Evolutionary conservation across 768 basidiomycete genomes (phyloP), one percentile per base, ranked within the genome.

Genomic region (Hysterangium stoloniferum): DNA sequence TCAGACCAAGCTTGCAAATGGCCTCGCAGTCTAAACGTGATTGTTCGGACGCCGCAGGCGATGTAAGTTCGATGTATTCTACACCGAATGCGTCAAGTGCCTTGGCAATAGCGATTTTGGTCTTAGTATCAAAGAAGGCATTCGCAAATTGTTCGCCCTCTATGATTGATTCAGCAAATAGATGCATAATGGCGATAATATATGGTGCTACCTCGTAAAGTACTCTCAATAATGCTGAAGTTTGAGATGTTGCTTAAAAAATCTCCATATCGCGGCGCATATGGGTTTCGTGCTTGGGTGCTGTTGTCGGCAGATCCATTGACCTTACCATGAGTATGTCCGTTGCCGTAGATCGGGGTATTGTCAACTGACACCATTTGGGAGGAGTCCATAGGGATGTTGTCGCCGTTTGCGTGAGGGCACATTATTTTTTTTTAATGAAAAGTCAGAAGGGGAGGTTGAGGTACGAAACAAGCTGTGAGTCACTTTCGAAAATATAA

Each of bases 71-170:
- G 63, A 99, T 93, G 77, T 99, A 99, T 66, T 99, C 96, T 52
- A 98, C 96, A 62, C 96, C 96, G 64, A 99, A 98, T 44, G 93
- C 94, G 75, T 97, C 94, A 52, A 98, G 82, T 12, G 93, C 93
- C 73, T 84, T 91, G 57, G 96, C 96, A 59, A 99, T 99, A 65
- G 94, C 93, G 65, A 97, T 96, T 80, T 99, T 99, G 71, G 94
- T 98, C 75, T 94, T 92, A 64, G 92, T 93, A 65, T 96, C 95
- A 66, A 98, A 99, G 78, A 99, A 99, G 48, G 96, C 95, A 64
- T 98, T 99, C 56, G 96, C 96, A 61, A 99, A 99, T 66, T 99
- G 94, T 67, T 96, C 94, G 52, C 93, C 94, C 85, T 96, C 94
- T 95, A 60, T 33, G 45, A 34, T 54, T 33, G 32, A 12, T 45